Percentiles rank a stretch among this genome's conserved stretches.
phyloP scores from a whole-genome alignment of 148 eudicot genomes.

The Nyssa sinensis region DNA sequence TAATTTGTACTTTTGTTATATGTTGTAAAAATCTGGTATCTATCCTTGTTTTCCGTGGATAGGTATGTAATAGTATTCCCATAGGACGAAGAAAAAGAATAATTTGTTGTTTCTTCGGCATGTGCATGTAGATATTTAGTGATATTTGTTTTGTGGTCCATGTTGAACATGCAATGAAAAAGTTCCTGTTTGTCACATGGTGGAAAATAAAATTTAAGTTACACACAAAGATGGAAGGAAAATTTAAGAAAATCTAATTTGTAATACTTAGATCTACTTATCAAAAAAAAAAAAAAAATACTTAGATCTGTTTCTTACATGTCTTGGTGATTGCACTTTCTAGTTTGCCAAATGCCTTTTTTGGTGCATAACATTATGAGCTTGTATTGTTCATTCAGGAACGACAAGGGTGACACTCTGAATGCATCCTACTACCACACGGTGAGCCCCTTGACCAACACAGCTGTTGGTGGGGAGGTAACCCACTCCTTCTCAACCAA shows the following conservation, averaged over 20 bases:
- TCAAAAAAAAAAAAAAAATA: too few relatives aligned
- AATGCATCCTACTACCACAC: slow-evolving; percentile 64
- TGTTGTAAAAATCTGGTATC: not conserved
- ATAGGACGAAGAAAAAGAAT: not conserved
- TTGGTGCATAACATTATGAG: not conserved
- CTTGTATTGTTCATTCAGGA: slow-evolving; percentile 40
- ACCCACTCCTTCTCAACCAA: slow-evolving; percentile 69
- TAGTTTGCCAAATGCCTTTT: not conserved
- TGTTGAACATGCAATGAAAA: not conserved
- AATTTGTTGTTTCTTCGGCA: not conserved
- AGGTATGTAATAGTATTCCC: not conserved
- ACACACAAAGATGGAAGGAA: too few relatives aligned
- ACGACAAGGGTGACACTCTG: slow-evolving; percentile 68
- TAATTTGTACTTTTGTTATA: not conserved
- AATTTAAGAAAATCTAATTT: too few relatives aligned
- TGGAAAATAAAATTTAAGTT: too few relatives aligned
- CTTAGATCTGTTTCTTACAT: too few relatives aligned
- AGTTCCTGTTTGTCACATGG: too few relatives aligned
- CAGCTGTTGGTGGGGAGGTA: slow-evolving; percentile 71
- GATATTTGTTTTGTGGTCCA: not conserved
- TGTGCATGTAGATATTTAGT: not conserved
- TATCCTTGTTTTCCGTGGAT: not conserved
- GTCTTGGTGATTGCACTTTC: not conserved
- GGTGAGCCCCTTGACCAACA: slow-evolving; percentile 52
- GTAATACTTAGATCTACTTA: too few relatives aligned